phyloP scores from a whole-genome alignment of 2,329 filamentous ascomycete species.

The Aspergillus puulaauensis region DNA sequence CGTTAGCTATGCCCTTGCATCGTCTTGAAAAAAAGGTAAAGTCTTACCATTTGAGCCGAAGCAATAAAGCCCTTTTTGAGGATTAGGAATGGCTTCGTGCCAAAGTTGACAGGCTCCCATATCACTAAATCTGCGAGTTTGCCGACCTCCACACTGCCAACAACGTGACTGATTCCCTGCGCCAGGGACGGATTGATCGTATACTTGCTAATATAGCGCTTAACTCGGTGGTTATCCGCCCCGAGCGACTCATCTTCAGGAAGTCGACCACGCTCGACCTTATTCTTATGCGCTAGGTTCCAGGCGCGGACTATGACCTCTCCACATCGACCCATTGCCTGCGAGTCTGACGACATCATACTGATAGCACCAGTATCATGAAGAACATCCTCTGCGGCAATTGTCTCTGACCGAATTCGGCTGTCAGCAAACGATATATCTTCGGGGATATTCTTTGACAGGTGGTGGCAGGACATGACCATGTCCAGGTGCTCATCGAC shows the following conservation, averaged over 20 bases:
- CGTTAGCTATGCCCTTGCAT: neutral
- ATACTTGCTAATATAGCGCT: slow-evolving; percentile 92
- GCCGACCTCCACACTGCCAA: slow-evolving; percentile 84
- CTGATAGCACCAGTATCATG: slow-evolving; percentile 93
- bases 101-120: slow-evolving; percentile 84
- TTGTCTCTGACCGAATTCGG: slow-evolving; percentile 92
- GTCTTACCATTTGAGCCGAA: slow-evolving; percentile 74
- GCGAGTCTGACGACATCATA: slow-evolving; percentile 95
- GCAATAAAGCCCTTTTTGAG: slow-evolving; percentile 87
- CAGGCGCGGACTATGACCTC: slow-evolving; percentile 91
- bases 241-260: slow-evolving; percentile 74
- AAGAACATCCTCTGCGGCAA: slow-evolving; percentile 92
- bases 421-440: slow-evolving; percentile 94
- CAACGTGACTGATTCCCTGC: slow-evolving; percentile 83
- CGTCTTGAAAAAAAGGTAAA: neutral
- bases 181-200: slow-evolving; percentile 91
- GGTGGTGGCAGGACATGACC: slow-evolving; percentile 96
- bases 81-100: slow-evolving; percentile 76
- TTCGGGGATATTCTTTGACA: slow-evolving; percentile 89
- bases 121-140: slow-evolving; percentile 87
- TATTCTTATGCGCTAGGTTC: slow-evolving; percentile 98
- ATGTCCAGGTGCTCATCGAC: slow-evolving; percentile 96
- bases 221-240: slow-evolving; percentile 89
- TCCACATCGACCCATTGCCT: slow-evolving; percentile 95
- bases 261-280: slow-evolving; percentile 74